Conservation (phyloP, 2,329 filamentous ascomycete genomes). For the Gremmenia infestans region DNA sequence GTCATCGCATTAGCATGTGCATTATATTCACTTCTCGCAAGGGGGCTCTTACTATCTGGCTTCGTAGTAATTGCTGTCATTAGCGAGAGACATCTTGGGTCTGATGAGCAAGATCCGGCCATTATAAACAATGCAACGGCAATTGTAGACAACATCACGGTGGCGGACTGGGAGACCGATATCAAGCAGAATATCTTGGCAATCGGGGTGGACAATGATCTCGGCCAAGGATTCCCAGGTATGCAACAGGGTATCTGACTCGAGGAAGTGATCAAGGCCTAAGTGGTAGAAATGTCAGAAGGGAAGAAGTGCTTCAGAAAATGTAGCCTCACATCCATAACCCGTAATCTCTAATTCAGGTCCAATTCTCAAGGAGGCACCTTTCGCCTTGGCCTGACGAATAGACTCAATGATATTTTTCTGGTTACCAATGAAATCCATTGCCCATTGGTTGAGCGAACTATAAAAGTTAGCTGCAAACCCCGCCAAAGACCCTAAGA, state of each 20-base stretch:
- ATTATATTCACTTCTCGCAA: too few species aligned
- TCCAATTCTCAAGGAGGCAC: constrained; percentile 51
- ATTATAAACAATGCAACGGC: constrained; percentile 59
- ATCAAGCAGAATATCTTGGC: constrained; percentile 62
- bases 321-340: neutral
- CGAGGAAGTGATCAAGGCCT: constrained; percentile 48
- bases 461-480: neutral
- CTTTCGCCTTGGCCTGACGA: constrained; percentile 45
- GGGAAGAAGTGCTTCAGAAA: neutral
- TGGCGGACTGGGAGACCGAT: constrained; percentile 57
- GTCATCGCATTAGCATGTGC: too few species aligned
- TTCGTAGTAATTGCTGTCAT: constrained; percentile 64
- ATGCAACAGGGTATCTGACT: constrained; percentile 50
- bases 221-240: constrained; percentile 57
- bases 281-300: neutral
- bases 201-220: constrained; percentile 55
- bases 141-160: constrained; percentile 59
- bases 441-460: constrained; percentile 27
- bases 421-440: constrained; percentile 56
- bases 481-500: too few species aligned
- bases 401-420: constrained; percentile 56
- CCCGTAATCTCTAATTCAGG: constrained; percentile 35
- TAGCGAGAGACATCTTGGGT: constrained; percentile 67
- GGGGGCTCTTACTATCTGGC: constrained; percentile 39
- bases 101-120: constrained; percentile 66